These are phyloP conservation scores for Asterophora parasitica DNA, from an alignment of 768 basidiomycete genomes.

Conservation along the genomic window DNA sequence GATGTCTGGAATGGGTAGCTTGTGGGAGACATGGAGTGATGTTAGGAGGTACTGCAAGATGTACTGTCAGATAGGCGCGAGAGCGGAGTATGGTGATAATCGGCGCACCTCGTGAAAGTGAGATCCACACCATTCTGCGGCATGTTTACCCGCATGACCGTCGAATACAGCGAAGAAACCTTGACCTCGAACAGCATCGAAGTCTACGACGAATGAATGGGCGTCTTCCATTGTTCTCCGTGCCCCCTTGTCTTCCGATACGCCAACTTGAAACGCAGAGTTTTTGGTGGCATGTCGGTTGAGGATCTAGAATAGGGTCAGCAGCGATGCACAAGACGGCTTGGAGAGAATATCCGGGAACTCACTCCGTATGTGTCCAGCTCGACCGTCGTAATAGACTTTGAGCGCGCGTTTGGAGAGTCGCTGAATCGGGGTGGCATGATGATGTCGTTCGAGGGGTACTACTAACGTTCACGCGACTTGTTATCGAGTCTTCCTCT, in stretches of 20 bases:
- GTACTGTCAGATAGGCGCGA: not conserved
- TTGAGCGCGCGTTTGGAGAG: conserved; percentile 76
- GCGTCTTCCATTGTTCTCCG: conserved; percentile 96
- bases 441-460: conserved; percentile 1
- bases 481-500: not conserved
- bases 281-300: conserved; percentile 73
- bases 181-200: conserved; percentile 85
- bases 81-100: not conserved
- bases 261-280: conserved; percentile 62
- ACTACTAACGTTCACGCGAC: too few relatives aligned
- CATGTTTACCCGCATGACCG: conserved; percentile 97
- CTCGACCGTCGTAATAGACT: conserved; percentile 75
- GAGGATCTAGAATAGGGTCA: conserved; percentile 42
- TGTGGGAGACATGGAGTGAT: conserved; percentile 56
- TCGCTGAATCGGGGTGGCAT: conserved; percentile 44
- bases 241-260: conserved; percentile 83
- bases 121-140: conserved; percentile 97
- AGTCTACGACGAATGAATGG: conserved; percentile 95
- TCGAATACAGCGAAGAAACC: conserved; percentile 99
- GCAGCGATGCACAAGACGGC: not conserved
- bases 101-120: conserved; percentile 85
- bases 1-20: conserved; percentile 71
- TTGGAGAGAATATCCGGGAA: conserved; percentile 10
- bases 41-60: conserved; percentile 48
- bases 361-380: conserved; percentile 74